phyloP scores from a whole-genome alignment of 768 basidiomycete genomes.

The Boletus sp. region DNA sequence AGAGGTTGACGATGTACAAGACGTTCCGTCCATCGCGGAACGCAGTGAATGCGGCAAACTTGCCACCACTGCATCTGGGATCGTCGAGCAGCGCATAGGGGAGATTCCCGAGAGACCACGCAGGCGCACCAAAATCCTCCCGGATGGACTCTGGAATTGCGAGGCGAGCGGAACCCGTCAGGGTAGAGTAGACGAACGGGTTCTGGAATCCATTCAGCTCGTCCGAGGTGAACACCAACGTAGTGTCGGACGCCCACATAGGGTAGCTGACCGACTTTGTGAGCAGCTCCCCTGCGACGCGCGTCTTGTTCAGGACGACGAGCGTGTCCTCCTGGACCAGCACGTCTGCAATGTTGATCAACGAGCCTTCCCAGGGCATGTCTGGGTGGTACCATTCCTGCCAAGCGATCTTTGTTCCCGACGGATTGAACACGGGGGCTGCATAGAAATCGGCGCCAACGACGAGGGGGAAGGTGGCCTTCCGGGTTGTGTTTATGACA shows the following conservation, averaged over 20 bases:
- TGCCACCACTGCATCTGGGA: conserved; percentile 15
- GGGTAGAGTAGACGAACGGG: conserved; percentile 54
- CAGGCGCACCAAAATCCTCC: conserved; percentile 57
- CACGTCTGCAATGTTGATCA: conserved; percentile 55
- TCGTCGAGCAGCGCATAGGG: conserved; percentile 47
- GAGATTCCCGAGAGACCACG: conserved; percentile 52
- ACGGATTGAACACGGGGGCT: conserved; percentile 55
- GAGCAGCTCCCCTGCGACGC: conserved; percentile 51
- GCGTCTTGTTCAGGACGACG: conserved; percentile 37
- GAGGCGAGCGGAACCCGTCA: conserved; percentile 28
- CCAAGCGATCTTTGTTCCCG: conserved; percentile 60
- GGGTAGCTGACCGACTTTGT: conserved; percentile 60
- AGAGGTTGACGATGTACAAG: conserved; percentile 34
- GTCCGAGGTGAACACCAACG: conserved; percentile 64
- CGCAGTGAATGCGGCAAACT: conserved; percentile 31
- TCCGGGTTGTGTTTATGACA: conserved; percentile 48
- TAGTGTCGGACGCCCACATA: conserved; percentile 54
- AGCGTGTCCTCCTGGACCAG: conserved; percentile 23
- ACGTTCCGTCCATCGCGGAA: conserved; percentile 33
- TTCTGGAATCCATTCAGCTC: conserved; percentile 60
- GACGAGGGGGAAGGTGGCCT: conserved; percentile 45
- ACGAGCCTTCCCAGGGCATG: conserved; percentile 70
- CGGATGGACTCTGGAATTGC: conserved; percentile 39
- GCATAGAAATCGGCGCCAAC: conserved; percentile 74
- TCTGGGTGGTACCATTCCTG: conserved; percentile 67